Evolutionary conservation across 208 protist genomes (phyloP).

Genomic region (Acanthamoeba rhysodes): DNA sequence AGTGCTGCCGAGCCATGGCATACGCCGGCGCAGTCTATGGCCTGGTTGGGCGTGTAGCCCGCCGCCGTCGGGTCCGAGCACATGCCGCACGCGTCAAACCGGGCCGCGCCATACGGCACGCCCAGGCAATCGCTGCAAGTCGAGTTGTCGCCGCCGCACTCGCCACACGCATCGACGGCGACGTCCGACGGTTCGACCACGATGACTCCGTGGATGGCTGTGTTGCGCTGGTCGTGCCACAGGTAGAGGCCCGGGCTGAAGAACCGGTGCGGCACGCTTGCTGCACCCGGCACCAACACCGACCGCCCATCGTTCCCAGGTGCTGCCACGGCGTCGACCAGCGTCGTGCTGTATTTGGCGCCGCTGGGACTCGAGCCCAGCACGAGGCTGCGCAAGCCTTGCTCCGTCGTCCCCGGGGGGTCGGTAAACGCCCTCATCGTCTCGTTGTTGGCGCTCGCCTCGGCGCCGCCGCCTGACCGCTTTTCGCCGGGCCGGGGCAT

Average conservation of each 20-base stretch:
- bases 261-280: conserved; percentile 16
- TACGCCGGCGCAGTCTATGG: background rate
- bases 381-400: too few relatives aligned
- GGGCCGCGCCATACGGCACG: background rate
- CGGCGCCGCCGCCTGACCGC: too few relatives aligned
- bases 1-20: background rate
- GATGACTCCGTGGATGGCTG: too few relatives aligned
- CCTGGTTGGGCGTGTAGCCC: background rate
- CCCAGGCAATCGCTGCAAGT: background rate
- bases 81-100: background rate
- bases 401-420: too few relatives aligned
- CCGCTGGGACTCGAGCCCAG: too few relatives aligned
- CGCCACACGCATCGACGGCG: background rate
- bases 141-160: conserved; percentile 21
- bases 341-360: too few relatives aligned
- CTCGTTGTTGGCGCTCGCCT: too few relatives aligned
- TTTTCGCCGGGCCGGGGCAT: too few relatives aligned
- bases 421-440: too few relatives aligned
- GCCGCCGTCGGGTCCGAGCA: background rate
- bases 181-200: too few relatives aligned
- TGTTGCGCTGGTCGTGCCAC: conserved; percentile 14
- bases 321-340: too few relatives aligned
- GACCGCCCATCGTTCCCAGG: too few relatives aligned
- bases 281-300: background rate
- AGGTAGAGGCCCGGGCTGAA: conserved; percentile 14